A percentile compares a stretch with the other conserved stretches of the same genome.
phyloP scores from a whole-genome alignment of 2,329 filamentous ascomycete species.

The Botrytis paeoniae region DNA sequence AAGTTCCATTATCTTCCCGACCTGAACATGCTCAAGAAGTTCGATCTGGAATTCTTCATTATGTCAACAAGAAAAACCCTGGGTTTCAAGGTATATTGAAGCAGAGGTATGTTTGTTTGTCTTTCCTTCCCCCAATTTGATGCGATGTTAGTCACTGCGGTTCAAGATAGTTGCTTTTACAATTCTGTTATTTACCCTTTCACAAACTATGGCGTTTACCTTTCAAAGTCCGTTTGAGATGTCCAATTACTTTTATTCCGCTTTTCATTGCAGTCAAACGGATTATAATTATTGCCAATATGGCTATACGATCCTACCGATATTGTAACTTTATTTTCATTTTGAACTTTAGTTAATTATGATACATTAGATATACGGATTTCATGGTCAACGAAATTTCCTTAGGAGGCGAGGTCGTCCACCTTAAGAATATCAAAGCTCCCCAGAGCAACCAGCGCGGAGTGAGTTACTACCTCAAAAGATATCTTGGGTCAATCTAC shows the following conservation, averaged over 20 bases:
- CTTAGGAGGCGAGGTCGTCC: slow-evolving; percentile 59
- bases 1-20: slow-evolving; percentile 21
- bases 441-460: slow-evolving; percentile 13
- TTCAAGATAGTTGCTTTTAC: neutral
- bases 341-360: slow-evolving; percentile 1
- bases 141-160: neutral
- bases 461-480: neutral
- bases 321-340: neutral
- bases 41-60: slow-evolving; percentile 60
- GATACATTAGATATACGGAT: slow-evolving; percentile 59
- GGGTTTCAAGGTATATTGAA: slow-evolving; percentile 66
- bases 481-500: neutral
- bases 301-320: too few species aligned
- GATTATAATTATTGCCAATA: neutral
- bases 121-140: neutral
- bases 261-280: neutral
- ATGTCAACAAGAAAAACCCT: slow-evolving; percentile 53
- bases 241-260: neutral
- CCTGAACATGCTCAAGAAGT: slow-evolving; percentile 28
- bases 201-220: neutral
- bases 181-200: neutral
- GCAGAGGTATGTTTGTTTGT: slow-evolving; percentile 50
- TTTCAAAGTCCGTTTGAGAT: neutral
- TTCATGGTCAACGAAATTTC: slow-evolving; percentile 73
- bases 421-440: slow-evolving; percentile 47